Conservation (phyloP, 139 green algal species). For the Desmodesmus armatus region DNA sequence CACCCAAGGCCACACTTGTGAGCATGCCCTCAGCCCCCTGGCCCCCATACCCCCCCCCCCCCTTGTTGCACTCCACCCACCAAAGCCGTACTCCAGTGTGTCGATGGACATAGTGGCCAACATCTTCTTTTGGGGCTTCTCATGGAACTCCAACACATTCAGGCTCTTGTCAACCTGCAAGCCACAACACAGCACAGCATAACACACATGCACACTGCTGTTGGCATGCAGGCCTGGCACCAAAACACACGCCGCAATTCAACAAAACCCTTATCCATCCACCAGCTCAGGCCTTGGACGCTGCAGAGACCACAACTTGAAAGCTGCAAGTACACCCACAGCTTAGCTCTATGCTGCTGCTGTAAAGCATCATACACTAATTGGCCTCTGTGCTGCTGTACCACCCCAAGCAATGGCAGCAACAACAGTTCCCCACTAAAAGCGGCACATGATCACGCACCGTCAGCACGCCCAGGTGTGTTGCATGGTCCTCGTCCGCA, state of each 20-base stretch:
- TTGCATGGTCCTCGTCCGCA: constrained; percentile 80
- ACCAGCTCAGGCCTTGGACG: too few relatives aligned
- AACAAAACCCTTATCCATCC: too few relatives aligned
- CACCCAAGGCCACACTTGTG: background rate
- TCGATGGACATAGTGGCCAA: constrained; percentile 93
- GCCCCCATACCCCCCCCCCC: too few relatives aligned
- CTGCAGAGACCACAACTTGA: too few relatives aligned
- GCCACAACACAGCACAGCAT: background rate
- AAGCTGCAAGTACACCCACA: too few relatives aligned
- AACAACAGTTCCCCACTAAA: too few relatives aligned
- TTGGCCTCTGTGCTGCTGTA: too few relatives aligned
- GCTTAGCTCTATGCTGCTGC: too few relatives aligned
- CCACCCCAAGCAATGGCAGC: too few relatives aligned
- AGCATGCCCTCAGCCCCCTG: too few relatives aligned
- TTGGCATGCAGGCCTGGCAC: background rate
- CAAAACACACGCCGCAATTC: background rate
- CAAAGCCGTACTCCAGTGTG: constrained; percentile 62
- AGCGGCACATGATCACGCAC: too few relatives aligned
- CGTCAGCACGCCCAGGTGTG: constrained; percentile 88
- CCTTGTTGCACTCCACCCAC: background rate
- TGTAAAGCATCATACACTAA: too few relatives aligned
- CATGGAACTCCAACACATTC: constrained; percentile 75
- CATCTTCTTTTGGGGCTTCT: constrained; percentile 92
- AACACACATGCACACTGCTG: background rate
- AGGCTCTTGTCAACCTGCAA: constrained; percentile 25